phyloP scores from a whole-genome alignment of 495 filamentous ascomycete species.

The Choiromyces venosus region DNA sequence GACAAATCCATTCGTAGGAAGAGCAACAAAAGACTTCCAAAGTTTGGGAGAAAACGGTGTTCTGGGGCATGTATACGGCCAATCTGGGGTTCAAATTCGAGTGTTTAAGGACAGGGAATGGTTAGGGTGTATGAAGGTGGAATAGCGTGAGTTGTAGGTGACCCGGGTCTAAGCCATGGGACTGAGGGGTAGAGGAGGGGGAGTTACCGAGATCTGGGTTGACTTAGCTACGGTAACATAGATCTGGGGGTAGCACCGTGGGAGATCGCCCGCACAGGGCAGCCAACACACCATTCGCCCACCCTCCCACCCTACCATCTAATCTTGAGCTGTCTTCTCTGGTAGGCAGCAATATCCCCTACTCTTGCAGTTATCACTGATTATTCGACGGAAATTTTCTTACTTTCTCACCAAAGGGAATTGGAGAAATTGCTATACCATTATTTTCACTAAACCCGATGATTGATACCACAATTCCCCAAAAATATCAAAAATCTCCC shows the following conservation, averaged over 20 bases:
- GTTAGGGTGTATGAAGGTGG: background rate
- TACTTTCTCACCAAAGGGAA: background rate
- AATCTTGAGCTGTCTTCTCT: background rate
- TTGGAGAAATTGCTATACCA: background rate
- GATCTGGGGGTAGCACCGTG: background rate
- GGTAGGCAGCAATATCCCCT: background rate
- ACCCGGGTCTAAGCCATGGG: background rate
- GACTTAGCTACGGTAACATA: background rate
- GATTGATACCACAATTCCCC: too few species aligned
- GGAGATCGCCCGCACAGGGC: background rate
- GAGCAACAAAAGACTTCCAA: background rate
- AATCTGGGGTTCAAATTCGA: background rate
- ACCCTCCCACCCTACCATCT: background rate
- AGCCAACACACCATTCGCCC: too few species aligned
- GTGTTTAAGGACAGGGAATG: background rate
- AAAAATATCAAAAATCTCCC: background rate
- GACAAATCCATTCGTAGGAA: background rate
- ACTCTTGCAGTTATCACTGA: too few species aligned
- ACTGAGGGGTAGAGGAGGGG: background rate
- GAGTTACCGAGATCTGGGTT: background rate
- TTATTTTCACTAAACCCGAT: background rate
- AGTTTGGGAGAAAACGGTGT: background rate
- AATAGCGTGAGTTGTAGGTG: background rate
- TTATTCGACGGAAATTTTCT: background rate
- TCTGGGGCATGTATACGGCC: background rate